Evolutionary conservation across 192 early-diverging fungal species (phyloP).

Genomic region (Linderina pennispora): DNA sequence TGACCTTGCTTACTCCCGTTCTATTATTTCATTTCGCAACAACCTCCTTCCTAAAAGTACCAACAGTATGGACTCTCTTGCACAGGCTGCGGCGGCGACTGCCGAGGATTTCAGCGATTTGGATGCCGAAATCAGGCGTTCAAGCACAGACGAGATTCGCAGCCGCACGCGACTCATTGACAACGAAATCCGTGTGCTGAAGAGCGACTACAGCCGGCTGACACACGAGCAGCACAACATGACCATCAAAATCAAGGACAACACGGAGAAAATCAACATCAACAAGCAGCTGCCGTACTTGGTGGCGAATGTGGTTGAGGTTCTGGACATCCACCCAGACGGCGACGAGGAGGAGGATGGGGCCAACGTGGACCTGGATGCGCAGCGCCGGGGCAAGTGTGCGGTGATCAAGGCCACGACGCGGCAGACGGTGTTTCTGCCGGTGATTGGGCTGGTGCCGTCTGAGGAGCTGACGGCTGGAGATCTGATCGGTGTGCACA

Average conservation of each 20-base stretch:
- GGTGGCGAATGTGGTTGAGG: conserved; percentile 94
- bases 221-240: conserved; percentile 81
- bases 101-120: conserved; percentile 63
- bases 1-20: too few species aligned
- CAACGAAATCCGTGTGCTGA: conserved; percentile 97
- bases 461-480: conserved; percentile 83
- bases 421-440: conserved; percentile 94
- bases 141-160: conserved; percentile 84
- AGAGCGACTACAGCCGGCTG: conserved; percentile 84
- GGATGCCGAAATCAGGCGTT: conserved; percentile 84
- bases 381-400: conserved; percentile 91
- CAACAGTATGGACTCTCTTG: conserved; percentile 45
- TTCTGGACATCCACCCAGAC: conserved; percentile 89
- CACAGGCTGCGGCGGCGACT: conserved; percentile 37
- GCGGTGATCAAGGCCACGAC: conserved; percentile 96
- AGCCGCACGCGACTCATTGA: conserved; percentile 90
- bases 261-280: conserved; percentile 97
- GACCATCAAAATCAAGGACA: conserved; percentile 94
- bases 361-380: conserved; percentile 88
- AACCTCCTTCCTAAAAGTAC: too few species aligned
- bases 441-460: conserved; percentile 95
- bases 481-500: conserved; percentile 97
- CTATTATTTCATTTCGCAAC: too few species aligned
- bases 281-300: conserved; percentile 97
- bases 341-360: conserved; percentile 91